Percentiles rank a stretch among this genome's conserved stretches.
phyloP scores from a whole-genome alignment of 257 asterid genomes.

The Nicotiana tomentosiformis region DNA sequence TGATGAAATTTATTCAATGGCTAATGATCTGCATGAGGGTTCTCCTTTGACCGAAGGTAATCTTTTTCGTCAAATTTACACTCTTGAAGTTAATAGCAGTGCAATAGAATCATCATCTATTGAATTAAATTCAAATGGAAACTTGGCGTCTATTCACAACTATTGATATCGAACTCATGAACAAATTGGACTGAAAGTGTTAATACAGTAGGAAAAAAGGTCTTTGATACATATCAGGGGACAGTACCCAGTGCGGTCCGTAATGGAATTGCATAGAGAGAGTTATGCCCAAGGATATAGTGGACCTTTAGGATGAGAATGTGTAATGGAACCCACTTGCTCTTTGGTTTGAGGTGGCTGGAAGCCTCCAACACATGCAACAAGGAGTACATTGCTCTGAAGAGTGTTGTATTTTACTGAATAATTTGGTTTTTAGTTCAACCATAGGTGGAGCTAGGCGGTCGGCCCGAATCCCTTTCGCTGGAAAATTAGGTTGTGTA shows the following conservation, averaged over 20 bases:
- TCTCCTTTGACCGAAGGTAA: slow-evolving; percentile 64
- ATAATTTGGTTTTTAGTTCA: background rate
- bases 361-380: background rate
- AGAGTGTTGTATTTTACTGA: background rate
- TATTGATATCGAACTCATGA: background rate
- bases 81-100: background rate
- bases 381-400: background rate
- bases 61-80: background rate
- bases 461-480: too few relatives aligned
- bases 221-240: background rate
- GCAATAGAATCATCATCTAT: background rate
- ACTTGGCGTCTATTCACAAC: background rate
- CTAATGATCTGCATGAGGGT: slow-evolving; percentile 49
- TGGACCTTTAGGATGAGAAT: background rate
- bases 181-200: background rate
- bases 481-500: too few relatives aligned
- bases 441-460: background rate
- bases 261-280: background rate
- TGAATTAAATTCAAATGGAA: background rate
- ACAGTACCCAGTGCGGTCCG: background rate
- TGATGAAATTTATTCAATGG: slow-evolving; percentile 53
- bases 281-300: background rate
- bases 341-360: background rate
- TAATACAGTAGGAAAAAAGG: background rate
- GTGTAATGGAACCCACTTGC: background rate